Evolutionary conservation across 2,329 filamentous ascomycete species (phyloP), one percentile per base, ranked within the genome.

Genomic region (Talaromyces sp.): DNA sequence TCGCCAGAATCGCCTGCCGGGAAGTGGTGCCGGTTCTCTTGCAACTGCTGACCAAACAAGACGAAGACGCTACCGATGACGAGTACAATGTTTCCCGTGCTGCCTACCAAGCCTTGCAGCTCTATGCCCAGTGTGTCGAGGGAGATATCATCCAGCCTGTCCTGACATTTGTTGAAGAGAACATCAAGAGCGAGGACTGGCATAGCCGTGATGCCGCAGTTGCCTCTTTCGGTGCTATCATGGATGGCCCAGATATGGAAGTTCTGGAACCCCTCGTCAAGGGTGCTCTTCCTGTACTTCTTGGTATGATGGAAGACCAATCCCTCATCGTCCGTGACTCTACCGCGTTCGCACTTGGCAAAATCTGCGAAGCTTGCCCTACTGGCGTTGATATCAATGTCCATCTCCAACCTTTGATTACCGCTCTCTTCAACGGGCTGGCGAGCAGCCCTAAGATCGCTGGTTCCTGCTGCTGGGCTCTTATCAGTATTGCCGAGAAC

Each of bases 61-160:
- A 99, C 69, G 95, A 99, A 80, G 95, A 99, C 77, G 95, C 95
- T 52, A 83, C 88, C 54, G 95, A 99, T 71, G 93, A 98, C 72
- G 95, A 99, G 78, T 99, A 99, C 84, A 98, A 99, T 80, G 84
- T 96, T 65, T 92, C 93, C 57, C 90, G 93, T 67, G 95, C 95
- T 55, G 90, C 95, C 52, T 99, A 99, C 78, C 95, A 99, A 80
- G 96, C 93, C 77, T 81, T 99, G 69, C 92, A 96, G 78, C 88
- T 99, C 61, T 99, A 96, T 78, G 88, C 95, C 51, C 93, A 97
- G 81, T 92, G 92, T 65, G 92, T 98, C 28, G 90, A 90, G 60
- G 87, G 87, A 53, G 87, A 89, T 66, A 88, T 98, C 66, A 93
- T 98, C 63, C 85, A 87, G 53, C 89, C 92, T 8, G 93, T 99